Percentiles rank a stretch among this genome's conserved stretches.
Evolutionary conservation across 176 grass and related monocot species (phyloP).

Genomic region (Carex myosuroides): DNA sequence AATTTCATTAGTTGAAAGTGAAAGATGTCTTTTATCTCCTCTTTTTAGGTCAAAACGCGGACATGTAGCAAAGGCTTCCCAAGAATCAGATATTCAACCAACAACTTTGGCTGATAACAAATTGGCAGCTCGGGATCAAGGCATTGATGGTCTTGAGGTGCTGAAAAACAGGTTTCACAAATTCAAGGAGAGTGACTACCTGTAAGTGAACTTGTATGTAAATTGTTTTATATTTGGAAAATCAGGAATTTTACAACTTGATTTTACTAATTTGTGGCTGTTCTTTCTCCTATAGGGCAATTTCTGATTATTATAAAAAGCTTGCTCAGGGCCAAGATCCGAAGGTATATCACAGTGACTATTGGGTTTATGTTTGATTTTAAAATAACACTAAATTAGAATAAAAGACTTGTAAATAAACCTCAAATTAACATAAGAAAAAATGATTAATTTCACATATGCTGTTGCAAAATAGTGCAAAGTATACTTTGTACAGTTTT

Average conservation of each 20-base stretch:
- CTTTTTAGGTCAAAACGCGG: slow-evolving; percentile 38
- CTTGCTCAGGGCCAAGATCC: slow-evolving; percentile 71
- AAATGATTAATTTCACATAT: not conserved
- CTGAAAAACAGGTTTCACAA: slow-evolving; percentile 71
- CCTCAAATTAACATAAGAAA: not conserved
- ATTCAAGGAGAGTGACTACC: slow-evolving; percentile 75
- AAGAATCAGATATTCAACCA: slow-evolving; percentile 44
- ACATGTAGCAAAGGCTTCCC: slow-evolving; percentile 30
- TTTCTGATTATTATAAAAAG: slow-evolving; percentile 41
- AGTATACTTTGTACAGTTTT: not conserved
- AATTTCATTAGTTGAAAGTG: not conserved
- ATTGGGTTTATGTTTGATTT: not conserved
- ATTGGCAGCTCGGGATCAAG: slow-evolving; percentile 16
- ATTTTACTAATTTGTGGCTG: slow-evolving; percentile 10
- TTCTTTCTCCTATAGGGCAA: slow-evolving; percentile 46
- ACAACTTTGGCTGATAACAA: slow-evolving; percentile 38
- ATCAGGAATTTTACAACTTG: slow-evolving; percentile 3
- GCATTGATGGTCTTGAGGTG: slow-evolving; percentile 46
- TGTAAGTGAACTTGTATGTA: slow-evolving; percentile 45
- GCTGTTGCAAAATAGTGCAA: not conserved
- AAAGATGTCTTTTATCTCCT: slow-evolving; percentile 21
- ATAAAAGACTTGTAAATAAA: not conserved
- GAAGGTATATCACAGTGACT: slow-evolving; percentile 41
- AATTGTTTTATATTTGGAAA: slow-evolving; percentile 16
- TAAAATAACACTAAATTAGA: not conserved